Evolutionary conservation across 164 flowering plant genomes (phyloP).

Genomic region (Houttuynia cordata): DNA sequence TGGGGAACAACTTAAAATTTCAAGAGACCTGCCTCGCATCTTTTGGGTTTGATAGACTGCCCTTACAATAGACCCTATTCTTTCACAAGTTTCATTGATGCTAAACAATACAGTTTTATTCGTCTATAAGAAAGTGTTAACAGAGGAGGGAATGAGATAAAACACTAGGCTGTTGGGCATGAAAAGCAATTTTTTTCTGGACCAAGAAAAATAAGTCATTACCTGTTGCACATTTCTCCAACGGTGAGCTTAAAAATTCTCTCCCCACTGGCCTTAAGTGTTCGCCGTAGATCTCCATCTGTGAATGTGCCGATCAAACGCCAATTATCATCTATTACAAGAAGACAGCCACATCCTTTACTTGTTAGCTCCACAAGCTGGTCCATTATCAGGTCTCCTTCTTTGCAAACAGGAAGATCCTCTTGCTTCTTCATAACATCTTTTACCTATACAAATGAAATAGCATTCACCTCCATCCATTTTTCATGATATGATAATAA

Average conservation of each 20-base stretch:
- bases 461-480: neutral
- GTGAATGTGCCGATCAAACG: conserved; percentile 90
- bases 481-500: neutral
- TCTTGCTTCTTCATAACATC: conserved; percentile 94
- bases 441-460: conserved; percentile 46
- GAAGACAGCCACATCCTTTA: conserved; percentile 96
- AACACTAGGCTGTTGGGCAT: neutral
- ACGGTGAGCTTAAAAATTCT: conserved; percentile 92
- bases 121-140: neutral
- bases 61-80: too few relatives aligned
- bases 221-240: conserved; percentile 97
- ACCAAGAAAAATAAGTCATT: conserved; percentile 2
- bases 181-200: neutral
- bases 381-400: conserved; percentile 89
- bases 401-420: conserved; percentile 91
- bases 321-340: conserved; percentile 56
- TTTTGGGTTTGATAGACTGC: too few relatives aligned
- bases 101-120: too few relatives aligned
- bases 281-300: conserved; percentile 90
- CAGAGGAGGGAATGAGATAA: neutral
- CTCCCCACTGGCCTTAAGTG: conserved; percentile 83
- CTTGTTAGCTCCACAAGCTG: conserved; percentile 91
- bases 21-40: too few relatives aligned
- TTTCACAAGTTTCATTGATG: too few relatives aligned
- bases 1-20: too few relatives aligned